Evolutionary conservation across 768 basidiomycete species (phyloP).

Genomic region (Steccherinum ochraceum): DNA sequence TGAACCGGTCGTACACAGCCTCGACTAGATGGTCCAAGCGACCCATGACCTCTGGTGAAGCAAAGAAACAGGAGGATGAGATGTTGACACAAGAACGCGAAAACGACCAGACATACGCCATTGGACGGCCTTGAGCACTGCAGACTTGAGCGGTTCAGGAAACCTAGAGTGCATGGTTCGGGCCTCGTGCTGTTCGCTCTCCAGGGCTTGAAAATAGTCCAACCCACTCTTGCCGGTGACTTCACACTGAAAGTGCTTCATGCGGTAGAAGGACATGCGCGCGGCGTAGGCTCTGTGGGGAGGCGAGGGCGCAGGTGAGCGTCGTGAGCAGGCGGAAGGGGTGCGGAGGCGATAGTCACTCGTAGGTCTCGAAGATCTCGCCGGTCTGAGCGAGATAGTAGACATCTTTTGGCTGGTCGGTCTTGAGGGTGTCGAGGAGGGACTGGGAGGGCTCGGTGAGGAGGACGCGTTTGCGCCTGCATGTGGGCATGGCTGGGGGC

Average conservation of each 20-base stretch:
- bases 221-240: conserved; percentile 92
- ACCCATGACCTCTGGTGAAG: conserved; percentile 95
- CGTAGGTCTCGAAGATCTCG: conserved; percentile 95
- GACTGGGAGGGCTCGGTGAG: conserved; percentile 75
- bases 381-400: conserved; percentile 93
- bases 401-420: conserved; percentile 68
- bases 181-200: conserved; percentile 87
- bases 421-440: conserved; percentile 58
- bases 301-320: conserved; percentile 27
- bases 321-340: not conserved
- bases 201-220: conserved; percentile 90
- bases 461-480: conserved; percentile 84
- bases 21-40: conserved; percentile 94
- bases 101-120: conserved; percentile 70
- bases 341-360: conserved; percentile 51
- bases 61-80: conserved; percentile 8
- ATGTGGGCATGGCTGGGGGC: conserved; percentile 62
- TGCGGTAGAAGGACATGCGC: conserved; percentile 90
- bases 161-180: conserved; percentile 86
- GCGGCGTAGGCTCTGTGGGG: conserved; percentile 68
- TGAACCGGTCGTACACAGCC: conserved; percentile 92
- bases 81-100: conserved; percentile 6
- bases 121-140: conserved; percentile 89
- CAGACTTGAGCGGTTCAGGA: conserved; percentile 86
- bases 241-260: conserved; percentile 96